Evolutionary conservation across 192 early-diverging fungal genomes (phyloP), one percentile per base, ranked within the genome.

Genomic region (Rhizophagus prolifer): DNA sequence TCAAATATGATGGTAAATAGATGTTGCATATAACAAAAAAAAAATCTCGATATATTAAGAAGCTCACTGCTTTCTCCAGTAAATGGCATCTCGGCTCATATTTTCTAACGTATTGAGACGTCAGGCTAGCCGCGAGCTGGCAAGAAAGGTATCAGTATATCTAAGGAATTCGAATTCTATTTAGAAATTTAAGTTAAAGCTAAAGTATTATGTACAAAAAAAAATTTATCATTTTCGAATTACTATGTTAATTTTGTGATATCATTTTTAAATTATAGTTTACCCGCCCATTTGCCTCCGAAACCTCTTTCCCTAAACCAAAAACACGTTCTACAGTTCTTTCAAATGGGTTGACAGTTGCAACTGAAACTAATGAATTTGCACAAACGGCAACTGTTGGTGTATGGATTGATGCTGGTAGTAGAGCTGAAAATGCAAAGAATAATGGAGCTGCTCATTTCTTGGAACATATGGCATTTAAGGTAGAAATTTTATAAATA

Each of bases 381-480:
- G 85, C 91, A 65, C 91, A 93, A 85, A 95, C 94, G 25, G 94
- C 94, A 30, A 95, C 94, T 36, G 93, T 95, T 26, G 94, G 94
- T 74, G 91, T 95, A 28, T 95, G 94, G 90, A 95, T 95, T 72
- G 92, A 95, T 87, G 92, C 94, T 70, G 94, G 94, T 59, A 92
- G 90, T 79, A 90, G 94, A 79, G 92, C 91, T 82, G 94, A 95
- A 81, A 94, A 85, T 72, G 82, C 83, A 76, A 85, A 86, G 71
- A 95, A 94, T 88, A 99, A 99, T 77, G 97, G 97, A 36, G 90
- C 95, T 41, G 97, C 97, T 26, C 96, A 99, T 85, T 99, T 99
- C 79, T 84, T 99, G 70, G 97, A 99, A 83, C 97, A 99, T 85
- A 98, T 99, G 96, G 93, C 96, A 16, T 99, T 97, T 90, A 99